Base-by-base conservation (phyloP, 495 filamentous ascomycete genomes). In the Collariella sp. region DNA sequence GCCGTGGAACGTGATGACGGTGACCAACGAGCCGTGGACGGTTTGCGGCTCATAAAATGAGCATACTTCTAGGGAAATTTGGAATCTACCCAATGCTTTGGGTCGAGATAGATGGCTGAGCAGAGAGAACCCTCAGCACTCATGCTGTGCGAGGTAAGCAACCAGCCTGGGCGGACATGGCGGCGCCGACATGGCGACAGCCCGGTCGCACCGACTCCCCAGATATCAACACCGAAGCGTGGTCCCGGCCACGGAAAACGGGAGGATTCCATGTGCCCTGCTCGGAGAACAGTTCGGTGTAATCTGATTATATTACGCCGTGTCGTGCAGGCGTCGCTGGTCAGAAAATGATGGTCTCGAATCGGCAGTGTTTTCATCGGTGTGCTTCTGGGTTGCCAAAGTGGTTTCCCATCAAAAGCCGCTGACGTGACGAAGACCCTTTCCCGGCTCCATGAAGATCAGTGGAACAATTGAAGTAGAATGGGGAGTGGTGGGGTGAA, bases 121-220 rank as follows among this genome's bases (percentile, higher is more conserved):
- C n/a, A 7, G n/a, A 9, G 33, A 18, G 22, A 31, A 40, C 2
- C 5, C 48, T n/a, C 18, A 35, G 19, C 39, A 16, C 16, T 52
- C 39, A 43, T 52, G 49, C 9, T 43, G 49, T 52, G 49, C 39
- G 15, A 52, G 18, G 49, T 43, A 34, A 41, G 39, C 39, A 52
- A 22, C 11, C 16, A 5, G 26, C 5, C 26, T 31, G 9, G 9
- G 12, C 18, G 18, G 39, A 34, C 22, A 38, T 23, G 5, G 26
- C 26, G 49, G 38, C n/a, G n/a, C n/a, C n/a, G 15, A 43, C 38
- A 23, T 38, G 15, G 38, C 20, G 49, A 35, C 15, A 9, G 39
- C 38, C 12, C 35, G 26, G 49, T 52, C 38, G 49, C 49, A 52
- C 49, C 38, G 49, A 26, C 39, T 44, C 40, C 50, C 22, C 31